Percentiles rank a stretch among this genome's conserved stretches.
phyloP scores from a whole-genome alignment of 352 stramenopile species.

The Saprolegnia diclina region DNA sequence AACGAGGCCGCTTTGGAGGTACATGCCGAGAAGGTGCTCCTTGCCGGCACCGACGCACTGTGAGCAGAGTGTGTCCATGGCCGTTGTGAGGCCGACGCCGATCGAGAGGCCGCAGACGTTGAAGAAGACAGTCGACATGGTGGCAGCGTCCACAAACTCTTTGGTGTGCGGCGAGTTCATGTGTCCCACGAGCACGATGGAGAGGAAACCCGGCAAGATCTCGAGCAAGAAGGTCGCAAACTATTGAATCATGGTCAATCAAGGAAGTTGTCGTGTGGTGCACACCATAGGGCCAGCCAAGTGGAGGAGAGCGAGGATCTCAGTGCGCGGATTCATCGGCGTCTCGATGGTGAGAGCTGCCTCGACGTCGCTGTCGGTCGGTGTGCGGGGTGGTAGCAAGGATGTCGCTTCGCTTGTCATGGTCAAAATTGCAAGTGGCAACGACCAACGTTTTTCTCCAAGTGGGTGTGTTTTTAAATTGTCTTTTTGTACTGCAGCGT shows the following conservation, averaged over 20 bases:
- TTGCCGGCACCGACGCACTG: slow-evolving; percentile 75
- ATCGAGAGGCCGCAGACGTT: slow-evolving; percentile 74
- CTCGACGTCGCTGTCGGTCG: neutral
- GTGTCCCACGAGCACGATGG: slow-evolving; percentile 55
- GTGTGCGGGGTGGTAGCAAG: too few species aligned
- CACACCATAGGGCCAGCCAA: slow-evolving; percentile 15
- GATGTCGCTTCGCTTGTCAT: too few species aligned
- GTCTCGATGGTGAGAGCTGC: neutral
- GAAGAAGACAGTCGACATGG: slow-evolving; percentile 67
- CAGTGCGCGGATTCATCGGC: neutral
- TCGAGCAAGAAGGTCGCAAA: slow-evolving; percentile 17
- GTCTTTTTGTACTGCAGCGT: too few species aligned
- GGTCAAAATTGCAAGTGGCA: too few species aligned
- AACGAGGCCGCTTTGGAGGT: slow-evolving; percentile 70
- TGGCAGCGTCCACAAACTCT: slow-evolving; percentile 60
- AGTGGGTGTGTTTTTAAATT: too few species aligned
- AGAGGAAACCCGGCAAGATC: slow-evolving; percentile 18
- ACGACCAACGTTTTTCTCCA: too few species aligned
- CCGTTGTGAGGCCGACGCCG: slow-evolving; percentile 70
- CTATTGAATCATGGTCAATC: neutral
- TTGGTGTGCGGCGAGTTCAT: slow-evolving; percentile 47
- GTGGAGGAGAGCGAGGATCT: slow-evolving; percentile 9
- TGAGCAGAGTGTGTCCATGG: slow-evolving; percentile 84
- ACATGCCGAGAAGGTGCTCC: slow-evolving; percentile 68
- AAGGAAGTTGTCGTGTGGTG: neutral